These are phyloP conservation scores for Chenopodium berlandieri DNA, from an alignment of 148 eudicot species.

Conservation along the genomic window DNA sequence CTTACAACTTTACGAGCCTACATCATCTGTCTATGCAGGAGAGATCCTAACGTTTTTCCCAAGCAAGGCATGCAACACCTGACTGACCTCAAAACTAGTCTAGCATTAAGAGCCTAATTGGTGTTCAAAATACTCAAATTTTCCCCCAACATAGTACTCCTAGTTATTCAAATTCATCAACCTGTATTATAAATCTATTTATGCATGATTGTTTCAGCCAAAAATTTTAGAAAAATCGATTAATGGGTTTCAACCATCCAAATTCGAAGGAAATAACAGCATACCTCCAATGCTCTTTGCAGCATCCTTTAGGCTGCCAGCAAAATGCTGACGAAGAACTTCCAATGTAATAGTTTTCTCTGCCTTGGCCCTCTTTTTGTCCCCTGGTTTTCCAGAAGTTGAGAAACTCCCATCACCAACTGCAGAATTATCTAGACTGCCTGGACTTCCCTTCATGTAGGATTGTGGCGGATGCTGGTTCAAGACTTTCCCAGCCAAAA, in stretches of 20 bases:
- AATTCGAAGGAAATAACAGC: slow-evolving; percentile 12
- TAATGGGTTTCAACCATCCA: background rate
- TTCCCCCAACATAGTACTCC: background rate
- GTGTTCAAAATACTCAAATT: background rate
- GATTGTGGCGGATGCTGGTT: slow-evolving; percentile 11
- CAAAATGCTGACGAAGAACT: slow-evolving; percentile 82
- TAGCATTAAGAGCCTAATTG: background rate
- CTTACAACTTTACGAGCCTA: background rate
- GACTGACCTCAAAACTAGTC: background rate
- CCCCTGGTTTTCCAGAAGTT: slow-evolving; percentile 42
- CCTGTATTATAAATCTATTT: background rate
- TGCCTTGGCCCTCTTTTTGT: slow-evolving; percentile 58
- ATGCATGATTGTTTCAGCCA: background rate
- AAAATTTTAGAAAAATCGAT: background rate
- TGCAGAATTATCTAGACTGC: slow-evolving; percentile 25
- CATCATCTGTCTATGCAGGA: background rate
- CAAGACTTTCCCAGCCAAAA: slow-evolving; percentile 17
- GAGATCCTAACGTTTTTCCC: background rate
- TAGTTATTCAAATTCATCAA: background rate
- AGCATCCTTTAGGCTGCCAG: slow-evolving; percentile 94
- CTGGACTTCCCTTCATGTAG: slow-evolving; percentile 23
- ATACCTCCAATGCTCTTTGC: slow-evolving; percentile 90
- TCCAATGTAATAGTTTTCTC: slow-evolving; percentile 74
- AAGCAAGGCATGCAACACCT: background rate
- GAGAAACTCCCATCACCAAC: slow-evolving; percentile 43